Conservation (phyloP, 768 basidiomycete species). For the Russula compacta region DNA sequence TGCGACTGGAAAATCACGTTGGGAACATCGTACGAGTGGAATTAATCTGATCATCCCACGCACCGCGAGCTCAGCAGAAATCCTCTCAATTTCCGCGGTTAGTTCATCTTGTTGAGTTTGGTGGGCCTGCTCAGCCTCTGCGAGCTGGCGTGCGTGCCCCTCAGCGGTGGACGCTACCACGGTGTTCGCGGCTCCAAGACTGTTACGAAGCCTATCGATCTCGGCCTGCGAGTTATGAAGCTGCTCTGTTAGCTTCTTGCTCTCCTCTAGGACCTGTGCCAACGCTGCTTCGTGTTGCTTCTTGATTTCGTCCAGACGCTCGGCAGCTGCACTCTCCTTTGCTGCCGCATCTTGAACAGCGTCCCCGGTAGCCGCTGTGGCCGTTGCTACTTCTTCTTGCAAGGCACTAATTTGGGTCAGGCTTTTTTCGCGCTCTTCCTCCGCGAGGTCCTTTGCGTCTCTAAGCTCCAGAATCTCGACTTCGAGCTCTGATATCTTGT, state of each 20-base stretch:
- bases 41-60: slow-evolving; percentile 15
- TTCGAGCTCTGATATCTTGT: slow-evolving; percentile 72
- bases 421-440: slow-evolving; percentile 46
- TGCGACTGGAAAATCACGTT: slow-evolving; percentile 40
- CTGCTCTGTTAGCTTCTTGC: slow-evolving; percentile 14
- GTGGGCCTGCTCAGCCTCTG: slow-evolving; percentile 43
- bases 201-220: slow-evolving; percentile 36
- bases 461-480: slow-evolving; percentile 70
- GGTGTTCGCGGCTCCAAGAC: slow-evolving; percentile 36
- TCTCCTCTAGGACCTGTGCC: slow-evolving; percentile 34
- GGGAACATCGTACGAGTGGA: not conserved
- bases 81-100: slow-evolving; percentile 43
- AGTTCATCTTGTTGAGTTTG: slow-evolving; percentile 43
- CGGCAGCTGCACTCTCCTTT: slow-evolving; percentile 38
- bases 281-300: slow-evolving; percentile 40
- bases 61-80: slow-evolving; percentile 61
- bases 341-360: slow-evolving; percentile 38
- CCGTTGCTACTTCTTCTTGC: slow-evolving; percentile 46
- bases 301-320: slow-evolving; percentile 34
- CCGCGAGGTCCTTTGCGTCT: slow-evolving; percentile 55
- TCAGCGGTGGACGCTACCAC: slow-evolving; percentile 39
- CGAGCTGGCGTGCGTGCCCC: slow-evolving; percentile 39
- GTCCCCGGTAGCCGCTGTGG: slow-evolving; percentile 38
- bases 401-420: slow-evolving; percentile 39
- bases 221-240: slow-evolving; percentile 28